Conservation (phyloP, 2,329 filamentous ascomycete species). For the Cercospora zeina region DNA sequence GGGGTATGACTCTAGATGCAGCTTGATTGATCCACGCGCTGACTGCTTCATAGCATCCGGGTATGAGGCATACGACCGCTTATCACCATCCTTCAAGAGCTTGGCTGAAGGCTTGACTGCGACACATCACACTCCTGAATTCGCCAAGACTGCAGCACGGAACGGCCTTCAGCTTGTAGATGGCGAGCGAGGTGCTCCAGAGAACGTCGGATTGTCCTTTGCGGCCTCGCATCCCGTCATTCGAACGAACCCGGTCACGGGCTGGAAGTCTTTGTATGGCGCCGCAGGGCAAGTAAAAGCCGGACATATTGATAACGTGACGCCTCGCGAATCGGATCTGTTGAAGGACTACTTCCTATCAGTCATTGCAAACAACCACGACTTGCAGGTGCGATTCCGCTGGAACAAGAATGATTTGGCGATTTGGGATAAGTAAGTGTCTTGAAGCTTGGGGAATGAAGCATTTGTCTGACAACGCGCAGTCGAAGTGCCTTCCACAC, state of each 20-base stretch:
- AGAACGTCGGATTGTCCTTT: constrained; percentile 26
- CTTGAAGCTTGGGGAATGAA: not conserved
- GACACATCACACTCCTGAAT: constrained; percentile 46
- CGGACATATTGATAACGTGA: constrained; percentile 58
- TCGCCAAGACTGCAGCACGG: constrained; percentile 28
- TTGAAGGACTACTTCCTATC: constrained; percentile 32
- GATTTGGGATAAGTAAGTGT: constrained; percentile 43
- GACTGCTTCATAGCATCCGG: constrained; percentile 51
- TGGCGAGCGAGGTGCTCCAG: constrained; percentile 34
- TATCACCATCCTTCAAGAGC: constrained; percentile 57
- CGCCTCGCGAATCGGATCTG: constrained; percentile 31
- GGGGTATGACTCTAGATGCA: constrained; percentile 44
- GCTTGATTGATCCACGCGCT: not conserved
- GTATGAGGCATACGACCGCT: constrained; percentile 66
- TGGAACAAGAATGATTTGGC: constrained; percentile 67
- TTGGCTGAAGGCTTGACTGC: constrained; percentile 62
- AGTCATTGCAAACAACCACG: constrained; percentile 58
- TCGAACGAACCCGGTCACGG: constrained; percentile 61
- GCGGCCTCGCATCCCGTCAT: constrained; percentile 52
- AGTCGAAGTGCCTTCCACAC: constrained; percentile 26
- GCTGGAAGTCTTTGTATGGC: constrained; percentile 62
- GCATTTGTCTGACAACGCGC: not conserved
- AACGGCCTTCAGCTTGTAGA: constrained; percentile 39
- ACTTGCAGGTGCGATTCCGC: constrained; percentile 67
- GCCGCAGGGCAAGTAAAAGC: constrained; percentile 38